A percentile compares a stretch with the other conserved stretches of the same genome.
Evolutionary conservation across 2,329 filamentous ascomycete genomes (phyloP).

Genomic region (Xylaria arbuscula): DNA sequence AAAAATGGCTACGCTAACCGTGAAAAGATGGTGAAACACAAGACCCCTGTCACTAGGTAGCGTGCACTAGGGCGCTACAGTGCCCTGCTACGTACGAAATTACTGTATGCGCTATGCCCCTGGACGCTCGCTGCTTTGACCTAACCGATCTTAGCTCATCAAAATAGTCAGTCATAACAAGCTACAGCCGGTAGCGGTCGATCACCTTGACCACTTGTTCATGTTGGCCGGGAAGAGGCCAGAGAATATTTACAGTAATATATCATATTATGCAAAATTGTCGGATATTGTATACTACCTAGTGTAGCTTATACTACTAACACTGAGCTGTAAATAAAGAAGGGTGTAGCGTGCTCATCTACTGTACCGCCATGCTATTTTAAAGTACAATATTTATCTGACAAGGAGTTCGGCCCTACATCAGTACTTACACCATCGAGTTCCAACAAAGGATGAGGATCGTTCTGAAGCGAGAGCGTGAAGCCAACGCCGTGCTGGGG

Average conservation of each 20-base stretch:
- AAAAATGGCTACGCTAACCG: constrained; percentile 31
- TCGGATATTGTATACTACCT: background rate
- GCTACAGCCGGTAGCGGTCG: background rate
- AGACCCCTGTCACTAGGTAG: constrained; percentile 18
- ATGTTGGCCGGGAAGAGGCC: background rate
- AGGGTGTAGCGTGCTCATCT: background rate
- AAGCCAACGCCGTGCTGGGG: background rate
- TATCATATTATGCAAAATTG: constrained; percentile 8
- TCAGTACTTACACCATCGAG: background rate
- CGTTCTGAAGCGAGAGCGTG: background rate
- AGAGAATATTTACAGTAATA: constrained; percentile 6
- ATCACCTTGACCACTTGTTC: constrained; percentile 1
- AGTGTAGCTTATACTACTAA: too few species aligned
- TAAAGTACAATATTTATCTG: background rate
- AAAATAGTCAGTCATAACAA: background rate
- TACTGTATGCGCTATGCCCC: constrained; percentile 13
- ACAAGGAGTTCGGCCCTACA: background rate
- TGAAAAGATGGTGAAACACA: constrained; percentile 36
- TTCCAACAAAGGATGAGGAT: constrained; percentile 14
- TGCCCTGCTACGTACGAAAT: too few species aligned
- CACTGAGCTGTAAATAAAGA: too few species aligned
- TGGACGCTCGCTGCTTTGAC: background rate
- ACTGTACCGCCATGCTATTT: background rate
- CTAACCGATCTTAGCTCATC: background rate
- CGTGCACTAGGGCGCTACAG: background rate